phyloP scores from a whole-genome alignment of 176 grass and related monocot genomes.

The Musa schizocarpa region DNA sequence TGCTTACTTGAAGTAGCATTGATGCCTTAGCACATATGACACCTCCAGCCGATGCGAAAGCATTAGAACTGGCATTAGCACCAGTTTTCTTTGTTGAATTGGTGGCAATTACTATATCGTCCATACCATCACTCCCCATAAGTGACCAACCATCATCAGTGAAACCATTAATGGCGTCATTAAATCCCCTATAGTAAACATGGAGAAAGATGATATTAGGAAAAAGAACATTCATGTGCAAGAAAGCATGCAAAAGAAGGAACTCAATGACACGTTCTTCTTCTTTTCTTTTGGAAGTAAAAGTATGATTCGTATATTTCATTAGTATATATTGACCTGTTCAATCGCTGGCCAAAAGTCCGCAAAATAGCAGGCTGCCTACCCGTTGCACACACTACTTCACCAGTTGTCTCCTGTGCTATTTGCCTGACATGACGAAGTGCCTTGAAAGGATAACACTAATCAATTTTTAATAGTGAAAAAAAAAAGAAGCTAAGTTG shows the following conservation, averaged over 20 bases:
- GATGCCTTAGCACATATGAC: constrained; percentile 96
- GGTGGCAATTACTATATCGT: constrained; percentile 75
- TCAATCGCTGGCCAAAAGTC: constrained; percentile 86
- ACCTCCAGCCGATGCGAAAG: constrained; percentile 57
- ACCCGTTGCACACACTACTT: constrained; percentile 67
- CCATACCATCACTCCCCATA: constrained; percentile 68
- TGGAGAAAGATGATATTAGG: neutral
- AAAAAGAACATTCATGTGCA: neutral
- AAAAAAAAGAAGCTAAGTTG: neutral
- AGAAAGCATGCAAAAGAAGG: neutral
- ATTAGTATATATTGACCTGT: constrained; percentile 41
- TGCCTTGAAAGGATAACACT: constrained; percentile 56
- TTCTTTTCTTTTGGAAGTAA: neutral
- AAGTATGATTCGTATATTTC: neutral
- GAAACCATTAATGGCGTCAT: constrained; percentile 92
- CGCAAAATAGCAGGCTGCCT: constrained; percentile 82
- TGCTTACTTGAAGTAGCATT: constrained; percentile 82
- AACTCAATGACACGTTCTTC: neutral
- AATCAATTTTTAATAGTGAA: neutral
- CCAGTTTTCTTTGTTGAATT: constrained; percentile 70
- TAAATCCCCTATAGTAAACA: constrained; percentile 64
- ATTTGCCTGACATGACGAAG: constrained; percentile 89
- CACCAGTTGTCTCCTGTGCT: constrained; percentile 88
- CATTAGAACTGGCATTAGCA: constrained; percentile 30
- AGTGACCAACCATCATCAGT: constrained; percentile 96